Evolutionary conservation across 768 basidiomycete species (phyloP), one percentile per base, ranked within the genome.

Genomic region (Pulveroboletus sp.): DNA sequence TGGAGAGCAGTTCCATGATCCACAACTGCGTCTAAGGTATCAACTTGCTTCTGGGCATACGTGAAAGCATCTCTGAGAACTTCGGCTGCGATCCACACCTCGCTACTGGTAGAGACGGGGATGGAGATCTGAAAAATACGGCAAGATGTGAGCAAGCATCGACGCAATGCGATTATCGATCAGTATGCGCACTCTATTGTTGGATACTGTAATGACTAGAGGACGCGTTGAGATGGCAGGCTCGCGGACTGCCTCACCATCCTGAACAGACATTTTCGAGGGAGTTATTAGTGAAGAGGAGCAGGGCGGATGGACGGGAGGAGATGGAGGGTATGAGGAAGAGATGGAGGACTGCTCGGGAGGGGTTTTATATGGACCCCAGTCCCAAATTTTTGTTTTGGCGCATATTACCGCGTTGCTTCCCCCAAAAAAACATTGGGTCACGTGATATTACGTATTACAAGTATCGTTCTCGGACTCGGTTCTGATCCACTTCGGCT

Each of bases 51-150:
- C 64, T 82, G 80, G 47, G 77, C 68, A 68, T 90, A 81, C 47
- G 76, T 70, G 66, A 95, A 97, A 51, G 94, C 90, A 62, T 97
- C 93, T 61, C 88, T 77, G 49, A 95, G 81, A 62, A 94, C 83
- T 72, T 95, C 93, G 43, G 94, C 93, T 45, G 84, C 80, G 63
- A 93, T 90, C 94, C 94, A 97, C 69, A 91, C 82, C 68, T 93
- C 83, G 56, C 75, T 55, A 33, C 74, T 72, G n/a, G 89, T 84
- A 39, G 91, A 85, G 50, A 97, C 88, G 39, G 90, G 92, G 68
- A 97, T 84, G 53, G 88, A 85, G 52, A 95, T 69, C 90, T 93
- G 55, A 13, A 57, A 41, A 36, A 38, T 14, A 45, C 23, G 24
- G 33, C 24, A 34, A 38, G 38, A 29, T 20, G 35, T 56, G 45